Evolutionary conservation across 208 protist genomes (phyloP).

Genomic region (Crithidia bombi): DNA sequence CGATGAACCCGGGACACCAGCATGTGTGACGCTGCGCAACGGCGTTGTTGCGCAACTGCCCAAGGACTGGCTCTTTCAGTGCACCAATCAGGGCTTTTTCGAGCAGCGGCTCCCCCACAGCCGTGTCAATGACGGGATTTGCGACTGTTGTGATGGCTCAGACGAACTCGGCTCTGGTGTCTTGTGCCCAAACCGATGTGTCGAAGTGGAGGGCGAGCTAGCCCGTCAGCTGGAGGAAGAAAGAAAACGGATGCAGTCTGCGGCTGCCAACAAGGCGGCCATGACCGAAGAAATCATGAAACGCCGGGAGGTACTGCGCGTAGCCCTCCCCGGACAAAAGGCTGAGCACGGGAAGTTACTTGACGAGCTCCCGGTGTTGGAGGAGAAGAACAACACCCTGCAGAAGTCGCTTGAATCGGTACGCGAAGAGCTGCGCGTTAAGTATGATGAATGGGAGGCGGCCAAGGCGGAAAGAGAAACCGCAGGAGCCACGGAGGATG

Average conservation of each 20-base stretch:
- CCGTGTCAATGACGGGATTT: slow-evolving; percentile 92
- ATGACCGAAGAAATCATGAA: slow-evolving; percentile 34
- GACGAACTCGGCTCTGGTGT: slow-evolving; percentile 70
- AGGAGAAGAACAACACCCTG: slow-evolving; percentile 28
- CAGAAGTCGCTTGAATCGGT: slow-evolving; percentile 40
- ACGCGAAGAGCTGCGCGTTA: slow-evolving; percentile 30
- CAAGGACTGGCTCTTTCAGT: slow-evolving; percentile 71
- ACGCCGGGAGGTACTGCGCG: slow-evolving; percentile 25
- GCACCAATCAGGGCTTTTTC: slow-evolving; percentile 70
- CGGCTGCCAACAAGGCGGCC: slow-evolving; percentile 27
- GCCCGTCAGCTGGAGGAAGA: slow-evolving; percentile 28
- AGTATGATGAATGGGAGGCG: slow-evolving; percentile 20
- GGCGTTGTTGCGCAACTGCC: slow-evolving; percentile 14
- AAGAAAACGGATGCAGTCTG: slow-evolving; percentile 29
- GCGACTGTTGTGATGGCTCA: slow-evolving; percentile 95
- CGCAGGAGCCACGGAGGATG: slow-evolving; percentile 6
- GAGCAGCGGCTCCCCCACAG: slow-evolving; percentile 60
- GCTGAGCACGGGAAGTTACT: slow-evolving; percentile 23
- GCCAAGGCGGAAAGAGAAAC: slow-evolving; percentile 7
- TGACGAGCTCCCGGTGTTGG: slow-evolving; percentile 28
- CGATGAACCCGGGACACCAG: slow-evolving; percentile 94
- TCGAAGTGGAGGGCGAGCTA: slow-evolving; percentile 36
- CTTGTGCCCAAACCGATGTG: slow-evolving; percentile 75
- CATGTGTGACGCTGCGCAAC: slow-evolving; percentile 43
- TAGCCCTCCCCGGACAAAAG: slow-evolving; percentile 12